Evolutionary conservation across 345 rosid genomes (phyloP).

Genomic region (Adansonia digitata): DNA sequence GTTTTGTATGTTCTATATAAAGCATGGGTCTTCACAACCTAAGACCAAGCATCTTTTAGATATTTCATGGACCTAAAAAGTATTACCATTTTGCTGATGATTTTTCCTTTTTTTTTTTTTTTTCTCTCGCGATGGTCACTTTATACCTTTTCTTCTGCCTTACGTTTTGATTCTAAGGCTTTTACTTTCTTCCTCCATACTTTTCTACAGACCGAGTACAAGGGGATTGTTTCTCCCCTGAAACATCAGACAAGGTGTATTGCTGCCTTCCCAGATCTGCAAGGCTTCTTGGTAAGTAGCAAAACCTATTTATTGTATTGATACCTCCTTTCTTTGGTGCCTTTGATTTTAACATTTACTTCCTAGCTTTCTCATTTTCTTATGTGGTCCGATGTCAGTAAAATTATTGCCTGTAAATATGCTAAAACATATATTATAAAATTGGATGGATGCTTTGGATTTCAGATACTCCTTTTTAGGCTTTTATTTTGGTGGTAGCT

Average conservation of each 20-base stretch:
- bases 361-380: neutral
- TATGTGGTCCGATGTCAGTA: neutral
- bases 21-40: neutral
- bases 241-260: conserved; percentile 94
- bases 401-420: neutral
- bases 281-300: conserved; percentile 72
- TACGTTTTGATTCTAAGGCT: neutral
- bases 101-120: neutral
- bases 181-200: neutral
- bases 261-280: conserved; percentile 95
- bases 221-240: conserved; percentile 75
- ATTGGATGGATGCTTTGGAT: neutral
- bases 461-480: neutral
- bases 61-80: neutral
- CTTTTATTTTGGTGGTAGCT: neutral
- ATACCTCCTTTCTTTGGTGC: neutral
- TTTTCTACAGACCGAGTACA: conserved; percentile 64
- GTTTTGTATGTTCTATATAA: neutral
- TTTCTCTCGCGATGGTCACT: neutral
- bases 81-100: neutral
- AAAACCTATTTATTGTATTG: neutral
- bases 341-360: neutral
- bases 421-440: neutral
- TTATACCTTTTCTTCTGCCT: neutral
- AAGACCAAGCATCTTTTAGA: neutral